phyloP scores from a whole-genome alignment of 495 filamentous ascomycete species.

The Penicillium coffeae region DNA sequence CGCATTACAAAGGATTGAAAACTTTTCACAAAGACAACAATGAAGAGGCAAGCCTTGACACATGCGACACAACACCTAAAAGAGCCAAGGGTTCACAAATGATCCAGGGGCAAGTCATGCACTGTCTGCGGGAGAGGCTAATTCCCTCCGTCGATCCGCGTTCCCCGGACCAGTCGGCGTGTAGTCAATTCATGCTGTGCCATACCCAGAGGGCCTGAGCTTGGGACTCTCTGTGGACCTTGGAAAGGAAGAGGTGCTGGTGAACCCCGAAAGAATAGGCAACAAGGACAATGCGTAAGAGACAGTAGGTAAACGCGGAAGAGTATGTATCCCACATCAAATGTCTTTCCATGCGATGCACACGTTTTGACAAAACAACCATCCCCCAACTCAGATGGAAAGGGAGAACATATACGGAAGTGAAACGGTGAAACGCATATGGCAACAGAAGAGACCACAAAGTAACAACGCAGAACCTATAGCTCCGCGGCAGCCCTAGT shows the following conservation, averaged over 20 bases:
- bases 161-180: neutral
- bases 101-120: neutral
- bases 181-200: neutral
- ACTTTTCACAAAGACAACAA: neutral
- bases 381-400: neutral
- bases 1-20: neutral
- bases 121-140: neutral
- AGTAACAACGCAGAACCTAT: neutral
- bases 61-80: neutral
- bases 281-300: neutral
- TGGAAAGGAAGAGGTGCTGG: neutral
- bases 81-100: neutral
- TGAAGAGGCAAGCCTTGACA: neutral
- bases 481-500: conserved; percentile 4
- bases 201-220: neutral
- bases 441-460: neutral
- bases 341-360: neutral
- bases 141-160: neutral
- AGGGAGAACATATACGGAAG: neutral
- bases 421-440: neutral
- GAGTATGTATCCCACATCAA: neutral
- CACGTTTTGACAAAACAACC: neutral
- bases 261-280: too few species aligned
- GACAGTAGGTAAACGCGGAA: neutral
- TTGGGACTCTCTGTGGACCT: neutral